Conservation (phyloP, 1,284 basidiomycete genomes). For the Apiotrichum siamense region DNA sequence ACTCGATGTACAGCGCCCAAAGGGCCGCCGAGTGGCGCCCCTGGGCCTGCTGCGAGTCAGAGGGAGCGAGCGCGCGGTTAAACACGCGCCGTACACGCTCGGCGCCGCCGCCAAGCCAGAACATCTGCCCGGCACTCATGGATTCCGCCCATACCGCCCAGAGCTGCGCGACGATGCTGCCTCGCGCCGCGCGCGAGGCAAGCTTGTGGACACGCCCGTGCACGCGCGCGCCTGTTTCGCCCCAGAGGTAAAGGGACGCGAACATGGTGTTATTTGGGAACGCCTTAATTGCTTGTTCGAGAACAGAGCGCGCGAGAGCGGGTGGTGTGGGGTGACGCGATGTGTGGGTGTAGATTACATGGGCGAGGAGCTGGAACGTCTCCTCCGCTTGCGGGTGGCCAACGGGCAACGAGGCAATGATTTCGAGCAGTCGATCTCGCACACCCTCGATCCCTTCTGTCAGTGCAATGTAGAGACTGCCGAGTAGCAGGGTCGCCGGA, state of each 20-base stretch:
- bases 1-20: constrained; percentile 75
- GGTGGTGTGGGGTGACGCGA: constrained; percentile 32
- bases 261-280: constrained; percentile 50
- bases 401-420: constrained; percentile 10
- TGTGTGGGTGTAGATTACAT: constrained; percentile 41
- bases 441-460: constrained; percentile 23
- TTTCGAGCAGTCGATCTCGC: constrained; percentile 12
- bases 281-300: constrained; percentile 42
- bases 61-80: constrained; percentile 35
- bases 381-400: constrained; percentile 40
- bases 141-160: constrained; percentile 47
- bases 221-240: constrained; percentile 44
- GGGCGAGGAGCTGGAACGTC: constrained; percentile 38
- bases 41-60: constrained; percentile 20
- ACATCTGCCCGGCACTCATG: constrained; percentile 22
- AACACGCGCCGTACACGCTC: constrained; percentile 38
- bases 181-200: constrained; percentile 21
- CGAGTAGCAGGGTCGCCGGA: constrained; percentile 23
- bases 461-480: constrained; percentile 28
- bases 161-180: constrained; percentile 27
- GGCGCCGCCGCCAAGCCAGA: constrained; percentile 41
- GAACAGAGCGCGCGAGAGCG: constrained; percentile 31
- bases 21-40: constrained; percentile 48
- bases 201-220: constrained; percentile 46
- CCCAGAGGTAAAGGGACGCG: constrained; percentile 46